Percentiles rank a stretch among this genome's conserved stretches.
These are phyloP conservation scores for Daedalea quercina DNA, from an alignment of 768 basidiomycete genomes.

Conservation along the genomic window DNA sequence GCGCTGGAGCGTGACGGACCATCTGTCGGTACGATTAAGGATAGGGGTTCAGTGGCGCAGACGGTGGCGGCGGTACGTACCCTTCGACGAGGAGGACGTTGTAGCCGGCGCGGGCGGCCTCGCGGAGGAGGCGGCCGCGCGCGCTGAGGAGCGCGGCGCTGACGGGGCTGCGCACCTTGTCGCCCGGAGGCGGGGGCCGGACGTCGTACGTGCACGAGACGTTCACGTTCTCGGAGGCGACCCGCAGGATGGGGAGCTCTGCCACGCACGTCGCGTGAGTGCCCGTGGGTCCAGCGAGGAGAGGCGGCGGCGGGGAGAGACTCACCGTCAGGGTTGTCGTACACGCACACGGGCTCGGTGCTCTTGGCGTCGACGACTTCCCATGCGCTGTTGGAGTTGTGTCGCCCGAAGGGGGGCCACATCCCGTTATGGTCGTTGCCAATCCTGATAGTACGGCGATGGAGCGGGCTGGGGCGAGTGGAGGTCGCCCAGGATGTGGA, in stretches of 20 bases:
- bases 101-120: constrained; percentile 46
- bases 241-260: constrained; percentile 57
- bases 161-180: constrained; percentile 26
- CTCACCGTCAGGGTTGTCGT: constrained; percentile 53
- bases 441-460: neutral
- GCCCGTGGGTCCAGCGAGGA: neutral
- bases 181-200: constrained; percentile 23
- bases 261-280: neutral
- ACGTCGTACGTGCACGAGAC: constrained; percentile 44
- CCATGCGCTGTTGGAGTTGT: constrained; percentile 39
- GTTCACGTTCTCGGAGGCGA: constrained; percentile 45
- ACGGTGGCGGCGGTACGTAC: constrained; percentile 26
- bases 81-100: constrained; percentile 66
- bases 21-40: constrained; percentile 2
- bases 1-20: constrained; percentile 13
- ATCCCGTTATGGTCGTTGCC: neutral
- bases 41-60: neutral
- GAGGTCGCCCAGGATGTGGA: too few species aligned
- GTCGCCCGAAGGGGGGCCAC: neutral
- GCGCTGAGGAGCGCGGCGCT: constrained; percentile 50
- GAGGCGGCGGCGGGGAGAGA: constrained; percentile 5
- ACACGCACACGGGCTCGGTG: constrained; percentile 60
- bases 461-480: too few species aligned
- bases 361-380: constrained; percentile 66
- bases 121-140: constrained; percentile 54